phyloP scores from a whole-genome alignment of 495 filamentous ascomycete genomes.

The Neohortaea acidophila region DNA sequence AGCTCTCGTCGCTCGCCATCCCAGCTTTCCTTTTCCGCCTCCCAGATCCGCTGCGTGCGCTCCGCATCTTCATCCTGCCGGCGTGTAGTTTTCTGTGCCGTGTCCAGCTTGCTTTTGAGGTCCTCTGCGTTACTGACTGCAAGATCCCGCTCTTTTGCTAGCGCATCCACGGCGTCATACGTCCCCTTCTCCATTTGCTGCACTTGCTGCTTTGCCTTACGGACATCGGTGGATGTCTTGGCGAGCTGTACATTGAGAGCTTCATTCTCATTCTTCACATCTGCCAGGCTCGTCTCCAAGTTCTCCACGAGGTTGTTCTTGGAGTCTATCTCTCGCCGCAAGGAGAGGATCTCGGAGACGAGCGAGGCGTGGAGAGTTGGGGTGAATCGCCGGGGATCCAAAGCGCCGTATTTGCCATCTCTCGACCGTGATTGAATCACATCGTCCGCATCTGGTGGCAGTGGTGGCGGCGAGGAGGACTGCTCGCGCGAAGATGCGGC shows the following conservation, averaged over 20 bases:
- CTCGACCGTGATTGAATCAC: slow-evolving; percentile 29
- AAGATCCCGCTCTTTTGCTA: slow-evolving; percentile 75
- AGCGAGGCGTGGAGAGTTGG: slow-evolving; percentile 89
- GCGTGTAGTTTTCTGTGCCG: slow-evolving; percentile 59
- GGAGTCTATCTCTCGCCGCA: slow-evolving; percentile 77
- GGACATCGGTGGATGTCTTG: slow-evolving; percentile 52
- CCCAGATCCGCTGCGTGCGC: slow-evolving; percentile 59
- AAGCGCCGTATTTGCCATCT: slow-evolving; percentile 60
- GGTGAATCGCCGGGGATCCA: slow-evolving; percentile 84
- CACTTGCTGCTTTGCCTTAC: slow-evolving; percentile 70
- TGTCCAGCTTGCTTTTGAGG: slow-evolving; percentile 62
- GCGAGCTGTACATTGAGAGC: slow-evolving; percentile 43
- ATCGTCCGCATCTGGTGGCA: slow-evolving; percentile 34
- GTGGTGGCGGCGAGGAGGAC: slow-evolving; percentile 47
- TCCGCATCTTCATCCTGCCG: slow-evolving; percentile 71
- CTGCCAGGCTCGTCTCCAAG: slow-evolving; percentile 61
- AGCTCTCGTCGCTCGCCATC: slow-evolving; percentile 62
- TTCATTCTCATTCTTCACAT: slow-evolving; percentile 58
- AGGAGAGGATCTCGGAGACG: slow-evolving; percentile 78
- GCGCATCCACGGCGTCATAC: slow-evolving; percentile 62
- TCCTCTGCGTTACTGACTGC: slow-evolving; percentile 61
- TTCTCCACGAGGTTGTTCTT: slow-evolving; percentile 71
- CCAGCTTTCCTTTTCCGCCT: slow-evolving; percentile 67
- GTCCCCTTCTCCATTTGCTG: slow-evolving; percentile 75
- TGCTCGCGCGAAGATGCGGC: slow-evolving; percentile 35